phyloP scores from a whole-genome alignment of 371 early-diverging fungal genomes.

The Syncephalastrum sp. region DNA sequence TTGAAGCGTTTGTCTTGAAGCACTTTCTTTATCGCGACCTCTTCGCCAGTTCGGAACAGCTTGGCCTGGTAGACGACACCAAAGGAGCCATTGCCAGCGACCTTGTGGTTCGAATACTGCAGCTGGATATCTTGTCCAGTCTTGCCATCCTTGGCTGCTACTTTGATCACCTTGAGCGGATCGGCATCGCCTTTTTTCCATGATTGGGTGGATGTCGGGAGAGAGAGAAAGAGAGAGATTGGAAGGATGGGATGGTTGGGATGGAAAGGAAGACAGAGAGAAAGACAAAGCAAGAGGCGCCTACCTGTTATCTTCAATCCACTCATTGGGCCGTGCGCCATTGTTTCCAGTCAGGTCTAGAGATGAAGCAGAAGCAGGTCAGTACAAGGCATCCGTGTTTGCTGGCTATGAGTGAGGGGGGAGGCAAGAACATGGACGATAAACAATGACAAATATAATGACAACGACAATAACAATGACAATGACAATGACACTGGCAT shows the following conservation, averaged over 20 bases:
- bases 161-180: conserved; percentile 45
- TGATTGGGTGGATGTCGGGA: not conserved
- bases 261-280: not conserved
- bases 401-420: too few relatives aligned
- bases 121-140: conserved; percentile 82
- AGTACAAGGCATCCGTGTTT: too few relatives aligned
- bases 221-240: not conserved
- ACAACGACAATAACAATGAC: too few relatives aligned
- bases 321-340: conserved; percentile 31
- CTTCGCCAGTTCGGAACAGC: conserved; percentile 73
- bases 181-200: conserved; percentile 44
- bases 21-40: conserved; percentile 94
- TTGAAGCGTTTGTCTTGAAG: conserved; percentile 95
- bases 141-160: conserved; percentile 80
- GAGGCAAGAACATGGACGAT: too few relatives aligned
- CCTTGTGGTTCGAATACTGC: conserved; percentile 84
- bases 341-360: conserved; percentile 3
- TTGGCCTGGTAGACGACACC: conserved; percentile 96
- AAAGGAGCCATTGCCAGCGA: conserved; percentile 94
- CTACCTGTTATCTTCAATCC: conserved; percentile 27
- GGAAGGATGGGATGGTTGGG: not conserved
- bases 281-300: not conserved
- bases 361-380: too few relatives aligned
- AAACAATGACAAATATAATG: too few relatives aligned
- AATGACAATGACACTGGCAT: too few relatives aligned